Base-by-base conservation (phyloP, 1,139 yeast genomes). In the Blastobotrys petasosporus region DNA sequence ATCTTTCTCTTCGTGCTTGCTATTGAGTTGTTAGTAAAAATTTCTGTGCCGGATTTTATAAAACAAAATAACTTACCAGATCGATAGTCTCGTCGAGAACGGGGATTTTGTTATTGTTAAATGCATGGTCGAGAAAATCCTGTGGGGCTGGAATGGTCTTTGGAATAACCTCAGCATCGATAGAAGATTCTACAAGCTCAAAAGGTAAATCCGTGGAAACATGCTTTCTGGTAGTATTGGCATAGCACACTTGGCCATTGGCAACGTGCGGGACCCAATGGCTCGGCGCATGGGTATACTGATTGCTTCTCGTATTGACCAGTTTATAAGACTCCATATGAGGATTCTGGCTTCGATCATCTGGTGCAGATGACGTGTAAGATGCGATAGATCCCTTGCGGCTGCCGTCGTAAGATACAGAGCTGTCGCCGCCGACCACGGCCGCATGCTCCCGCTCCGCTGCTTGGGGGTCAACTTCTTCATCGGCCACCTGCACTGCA, bases 211-310 rank as follows among this genome's bases (percentile, higher is more conserved):
- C 53, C 8, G 45, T 44, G 7, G 61, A 48, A 8, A 56, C 47
- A 20, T 53, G 55, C 20, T 47, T 46, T 28, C 61, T 39, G 10
- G 45, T 45, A 10, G 64, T 51, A 44, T 61, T 61, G 37, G 54
- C 52, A 46, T 52, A 62, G 39, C 54, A 51, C 37, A 62, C 50
- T 35, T 58, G 56, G 34, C 64, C 65, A 25, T 54, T 50, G 12
- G 47, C 41, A 4, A 62, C 51, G 41, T 61, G 64, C 1, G 66
- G 66, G 30, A 61, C 49, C 66, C 66, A 62, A 17, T 50, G 51
- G 11, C 54, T 40, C 5, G 61, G 53, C 6, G 53, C 37, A 39
- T 49, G 45, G 25, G 39, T 46, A 28, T 54, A 54, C 11, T 38
- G 20, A 17, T 47, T 42, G 13, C 50, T 50, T 23, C 33, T 45